Percentiles rank a stretch among this genome's conserved stretches.
Evolutionary conservation across 768 basidiomycete species (phyloP).

Genomic region (Candolleomyces aberdarensis): DNA sequence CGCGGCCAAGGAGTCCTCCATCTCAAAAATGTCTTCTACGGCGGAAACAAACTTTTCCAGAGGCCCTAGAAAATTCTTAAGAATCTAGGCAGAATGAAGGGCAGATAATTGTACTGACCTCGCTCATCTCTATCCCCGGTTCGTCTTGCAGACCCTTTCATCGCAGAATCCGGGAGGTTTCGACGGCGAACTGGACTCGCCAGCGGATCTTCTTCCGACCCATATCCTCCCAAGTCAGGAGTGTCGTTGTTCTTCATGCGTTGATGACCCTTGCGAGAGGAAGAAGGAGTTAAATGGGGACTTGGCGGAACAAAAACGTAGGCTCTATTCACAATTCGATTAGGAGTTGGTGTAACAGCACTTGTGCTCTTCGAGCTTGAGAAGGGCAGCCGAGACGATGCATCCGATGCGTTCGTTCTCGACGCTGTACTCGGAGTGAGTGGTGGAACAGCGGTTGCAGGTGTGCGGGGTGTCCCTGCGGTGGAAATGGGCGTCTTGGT

Average conservation of each 20-base stretch:
- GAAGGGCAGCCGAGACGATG: constrained; percentile 6
- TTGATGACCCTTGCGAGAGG: constrained; percentile 27
- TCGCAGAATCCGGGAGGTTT: constrained; percentile 24
- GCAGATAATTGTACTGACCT: constrained; percentile 38
- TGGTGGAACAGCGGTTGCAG: constrained; percentile 20
- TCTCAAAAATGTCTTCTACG: constrained; percentile 86
- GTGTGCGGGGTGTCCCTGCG: constrained; percentile 12
- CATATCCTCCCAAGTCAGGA: constrained; percentile 53
- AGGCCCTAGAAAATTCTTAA: constrained; percentile 40
- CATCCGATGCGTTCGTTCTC: constrained; percentile 19
- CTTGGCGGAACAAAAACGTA: constrained; percentile 47
- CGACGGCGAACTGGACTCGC: constrained; percentile 28
- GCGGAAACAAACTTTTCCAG: constrained; percentile 74
- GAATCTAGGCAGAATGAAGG: not conserved
- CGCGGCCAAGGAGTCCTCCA: constrained; percentile 56
- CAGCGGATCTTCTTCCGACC: constrained; percentile 46
- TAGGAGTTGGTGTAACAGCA: constrained; percentile 27
- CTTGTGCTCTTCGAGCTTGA: not conserved
- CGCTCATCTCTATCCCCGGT: constrained; percentile 78
- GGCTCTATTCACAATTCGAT: constrained; percentile 35
- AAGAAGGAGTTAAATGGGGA: constrained; percentile 44
- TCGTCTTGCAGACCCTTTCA: constrained; percentile 51
- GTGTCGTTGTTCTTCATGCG: constrained; percentile 28
- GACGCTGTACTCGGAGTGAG: constrained; percentile 25
- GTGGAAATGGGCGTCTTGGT: constrained; percentile 16